phyloP scores from a whole-genome alignment of 2,329 filamentous ascomycete species.

The Rhinocladiella mackenziei region DNA sequence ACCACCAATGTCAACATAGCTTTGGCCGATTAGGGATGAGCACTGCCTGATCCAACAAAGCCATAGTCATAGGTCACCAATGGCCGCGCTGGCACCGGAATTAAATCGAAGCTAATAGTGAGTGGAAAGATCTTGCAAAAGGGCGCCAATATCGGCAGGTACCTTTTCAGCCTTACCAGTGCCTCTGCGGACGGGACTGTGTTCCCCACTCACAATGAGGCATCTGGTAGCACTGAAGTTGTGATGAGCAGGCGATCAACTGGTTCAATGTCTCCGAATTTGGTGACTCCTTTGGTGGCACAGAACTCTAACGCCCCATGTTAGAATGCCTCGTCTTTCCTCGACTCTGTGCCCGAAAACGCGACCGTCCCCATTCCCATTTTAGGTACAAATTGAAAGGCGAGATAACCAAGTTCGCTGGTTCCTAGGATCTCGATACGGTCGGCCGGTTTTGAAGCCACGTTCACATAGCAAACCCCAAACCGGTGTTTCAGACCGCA shows the following conservation, averaged over 20 bases:
- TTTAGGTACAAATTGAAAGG: constrained; percentile 68
- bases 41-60: constrained; percentile 17
- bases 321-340: constrained; percentile 61
- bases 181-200: neutral
- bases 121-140: constrained; percentile 37
- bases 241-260: constrained; percentile 37
- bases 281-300: constrained; percentile 48
- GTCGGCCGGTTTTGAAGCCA: constrained; percentile 15
- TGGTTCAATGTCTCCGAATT: constrained; percentile 28
- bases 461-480: constrained; percentile 22
- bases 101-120: constrained; percentile 28
- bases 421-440: constrained; percentile 67
- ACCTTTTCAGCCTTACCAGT: constrained; percentile 19
- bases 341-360: constrained; percentile 60
- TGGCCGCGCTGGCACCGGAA: constrained; percentile 15
- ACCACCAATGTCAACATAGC: constrained; percentile 64
- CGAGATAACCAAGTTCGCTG: constrained; percentile 71
- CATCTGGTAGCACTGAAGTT: constrained; percentile 39
- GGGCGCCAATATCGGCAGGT: constrained; percentile 32
- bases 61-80: constrained; percentile 14
- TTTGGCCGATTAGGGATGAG: constrained; percentile 52
- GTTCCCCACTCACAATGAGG: constrained; percentile 32
- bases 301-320: constrained; percentile 62
- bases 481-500: constrained; percentile 18
- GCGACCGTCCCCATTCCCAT: constrained; percentile 63